Conservation (phyloP, 2,329 filamentous ascomycete species). For the Penicillium sp. region DNA sequence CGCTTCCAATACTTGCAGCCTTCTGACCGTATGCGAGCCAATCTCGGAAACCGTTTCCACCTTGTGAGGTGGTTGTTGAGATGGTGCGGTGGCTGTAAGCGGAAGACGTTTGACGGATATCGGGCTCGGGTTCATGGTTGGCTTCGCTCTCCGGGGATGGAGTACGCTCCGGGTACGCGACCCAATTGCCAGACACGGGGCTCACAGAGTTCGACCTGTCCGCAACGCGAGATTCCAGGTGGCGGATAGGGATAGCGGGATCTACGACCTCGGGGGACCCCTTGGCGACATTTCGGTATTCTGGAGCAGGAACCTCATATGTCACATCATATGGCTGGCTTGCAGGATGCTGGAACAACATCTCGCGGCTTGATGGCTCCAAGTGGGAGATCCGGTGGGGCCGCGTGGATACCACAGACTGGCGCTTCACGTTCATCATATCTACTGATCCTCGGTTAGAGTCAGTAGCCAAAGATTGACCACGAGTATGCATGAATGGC, state of each 20-base stretch:
- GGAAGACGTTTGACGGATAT: slow-evolving; percentile 37
- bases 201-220: slow-evolving; percentile 37
- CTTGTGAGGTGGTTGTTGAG: slow-evolving; percentile 25
- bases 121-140: slow-evolving; percentile 21
- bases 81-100: slow-evolving; percentile 33
- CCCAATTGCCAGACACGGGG: slow-evolving; percentile 45
- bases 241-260: slow-evolving; percentile 32
- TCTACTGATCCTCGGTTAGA: slow-evolving; percentile 56
- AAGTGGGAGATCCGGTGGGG: slow-evolving; percentile 34
- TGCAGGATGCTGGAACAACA: slow-evolving; percentile 30
- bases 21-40: slow-evolving; percentile 37
- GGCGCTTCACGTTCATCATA: slow-evolving; percentile 45
- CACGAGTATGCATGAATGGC: slow-evolving; percentile 79
- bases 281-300: slow-evolving; percentile 29
- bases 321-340: slow-evolving; percentile 33
- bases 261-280: slow-evolving; percentile 34
- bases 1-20: slow-evolving; percentile 30
- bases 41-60: slow-evolving; percentile 32
- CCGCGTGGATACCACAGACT: slow-evolving; percentile 54
- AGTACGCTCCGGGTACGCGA: slow-evolving; percentile 39
- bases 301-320: slow-evolving; percentile 29
- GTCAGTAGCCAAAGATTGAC: slow-evolving; percentile 60
- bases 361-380: slow-evolving; percentile 34
- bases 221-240: slow-evolving; percentile 31
- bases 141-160: slow-evolving; percentile 30